A percentile compares a stretch with the other conserved stretches of the same genome.
Evolutionary conservation across 306 rosid species (phyloP).

Genomic region (Medicago lupulina): DNA sequence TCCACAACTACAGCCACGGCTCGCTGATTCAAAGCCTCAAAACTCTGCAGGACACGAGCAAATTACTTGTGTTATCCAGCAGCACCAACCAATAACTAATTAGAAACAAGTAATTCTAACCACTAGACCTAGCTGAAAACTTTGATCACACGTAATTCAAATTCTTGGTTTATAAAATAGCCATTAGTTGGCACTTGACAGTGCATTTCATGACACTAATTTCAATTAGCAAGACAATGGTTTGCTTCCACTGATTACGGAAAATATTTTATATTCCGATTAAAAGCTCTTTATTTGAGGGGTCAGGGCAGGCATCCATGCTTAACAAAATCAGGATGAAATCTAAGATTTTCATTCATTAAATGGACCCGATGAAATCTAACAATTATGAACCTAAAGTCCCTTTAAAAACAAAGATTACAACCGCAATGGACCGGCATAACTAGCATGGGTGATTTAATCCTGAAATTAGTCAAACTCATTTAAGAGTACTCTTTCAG

Average conservation of each 20-base stretch:
- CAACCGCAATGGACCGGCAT: too few relatives aligned
- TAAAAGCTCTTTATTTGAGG: too few relatives aligned
- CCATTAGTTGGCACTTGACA: conserved; percentile 29
- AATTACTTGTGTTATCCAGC: conserved; percentile 11
- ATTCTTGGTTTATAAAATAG: conserved; percentile 17
- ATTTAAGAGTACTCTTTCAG: neutral
- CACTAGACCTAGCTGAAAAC: neutral
- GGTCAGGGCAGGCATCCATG: too few relatives aligned
- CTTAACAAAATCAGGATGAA: too few relatives aligned
- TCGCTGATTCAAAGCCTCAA: conserved; percentile 95
- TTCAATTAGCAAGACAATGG: neutral
- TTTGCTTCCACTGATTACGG: too few relatives aligned
- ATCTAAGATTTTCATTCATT: too few relatives aligned
- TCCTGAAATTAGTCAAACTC: neutral
- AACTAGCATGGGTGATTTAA: too few relatives aligned
- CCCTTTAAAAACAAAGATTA: too few relatives aligned
- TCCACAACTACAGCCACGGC: conserved; percentile 98
- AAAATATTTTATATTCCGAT: too few relatives aligned
- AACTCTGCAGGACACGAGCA: conserved; percentile 61
- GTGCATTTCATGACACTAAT: conserved; percentile 23
- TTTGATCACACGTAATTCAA: neutral
- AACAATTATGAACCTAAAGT: too few relatives aligned
- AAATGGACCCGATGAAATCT: too few relatives aligned
- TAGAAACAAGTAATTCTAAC: conserved; percentile 16
- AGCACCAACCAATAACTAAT: neutral